Conservation (phyloP, 495 filamentous ascomycete species). For the Trichoderma orchidacearum region DNA sequence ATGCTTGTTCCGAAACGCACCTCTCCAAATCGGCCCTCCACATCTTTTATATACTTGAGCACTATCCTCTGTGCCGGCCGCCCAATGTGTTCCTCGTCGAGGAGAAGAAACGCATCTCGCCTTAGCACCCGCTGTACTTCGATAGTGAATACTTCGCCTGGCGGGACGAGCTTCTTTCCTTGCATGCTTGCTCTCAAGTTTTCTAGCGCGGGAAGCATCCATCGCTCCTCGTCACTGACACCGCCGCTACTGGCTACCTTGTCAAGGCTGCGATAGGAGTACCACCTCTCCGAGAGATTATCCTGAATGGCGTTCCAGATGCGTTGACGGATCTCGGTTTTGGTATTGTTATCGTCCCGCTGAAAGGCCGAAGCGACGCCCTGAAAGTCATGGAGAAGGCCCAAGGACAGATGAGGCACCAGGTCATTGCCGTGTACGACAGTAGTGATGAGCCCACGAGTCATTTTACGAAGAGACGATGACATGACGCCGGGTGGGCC, state of each 20-base stretch:
- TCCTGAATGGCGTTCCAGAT: conserved; percentile 48
- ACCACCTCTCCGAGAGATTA: conserved; percentile 31
- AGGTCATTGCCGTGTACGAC: conserved; percentile 60
- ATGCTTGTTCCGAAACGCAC: conserved; percentile 57
- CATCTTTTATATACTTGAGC: conserved; percentile 49
- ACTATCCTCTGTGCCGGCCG: conserved; percentile 51
- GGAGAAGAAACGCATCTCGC: conserved; percentile 36
- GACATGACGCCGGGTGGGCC: conserved; percentile 65
- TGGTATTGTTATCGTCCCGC: conserved; percentile 48
- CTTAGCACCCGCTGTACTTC: conserved; percentile 48
- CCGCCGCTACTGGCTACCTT: not conserved
- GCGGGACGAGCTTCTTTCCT: conserved; percentile 56
- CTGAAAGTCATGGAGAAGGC: conserved; percentile 64
- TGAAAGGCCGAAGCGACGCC: conserved; percentile 59
- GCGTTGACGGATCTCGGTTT: conserved; percentile 48
- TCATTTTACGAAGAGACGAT: conserved; percentile 54
- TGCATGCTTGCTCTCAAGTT: conserved; percentile 54
- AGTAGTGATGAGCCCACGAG: conserved; percentile 63
- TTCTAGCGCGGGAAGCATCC: conserved; percentile 57
- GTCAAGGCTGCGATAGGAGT: conserved; percentile 9
- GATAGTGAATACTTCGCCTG: conserved; percentile 63
- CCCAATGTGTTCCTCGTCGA: conserved; percentile 34
- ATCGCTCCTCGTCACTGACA: conserved; percentile 33
- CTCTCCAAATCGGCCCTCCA: conserved; percentile 55
- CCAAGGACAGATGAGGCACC: conserved; percentile 61